Evolutionary conservation across 75 land plant species (phyloP), one percentile per base, ranked within the genome.

Genomic region (Adiantum capillusveneris): DNA sequence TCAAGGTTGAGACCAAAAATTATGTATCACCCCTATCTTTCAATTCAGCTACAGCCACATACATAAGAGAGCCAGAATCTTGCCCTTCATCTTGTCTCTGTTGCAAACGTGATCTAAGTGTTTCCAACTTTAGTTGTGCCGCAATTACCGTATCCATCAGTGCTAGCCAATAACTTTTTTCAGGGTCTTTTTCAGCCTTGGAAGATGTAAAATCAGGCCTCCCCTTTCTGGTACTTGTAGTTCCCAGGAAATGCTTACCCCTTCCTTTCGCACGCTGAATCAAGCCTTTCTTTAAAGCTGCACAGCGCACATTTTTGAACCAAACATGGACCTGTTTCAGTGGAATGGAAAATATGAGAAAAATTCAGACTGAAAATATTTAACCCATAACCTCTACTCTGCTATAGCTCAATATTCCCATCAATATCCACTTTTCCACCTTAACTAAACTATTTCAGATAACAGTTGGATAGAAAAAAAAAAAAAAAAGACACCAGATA

Each of bases 231-330:
- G 55, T 53, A 53, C 3, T 1, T 25, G 13, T 53, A 24, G 55
- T 7, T 24, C 28, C 12, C 21, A 21, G 0, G 16, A 19, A 63
- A 16, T 16, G 0, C 27, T 17, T 62, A 31, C 24, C 18, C 29
- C 59, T 37, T 0, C 20, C 2, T 1, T 7, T 37, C 6, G 41
- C 29, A 18, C 0, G 62, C 2, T 37, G 61, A 25, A 80, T 83
- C 86, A 82, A 79, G 70, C 87, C 72, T 1, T 41, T 59, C 74
- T 65, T 87, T 6, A 88, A 76, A 31, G 93, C 78, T 28, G 62
- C 42, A 51, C 76, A 81, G 5, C 93, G 72, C 11, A 82, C 82
- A 69, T 88, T 88, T 57, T 75, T 84, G 65, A 88, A 88, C 93
- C 93, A 88, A 64, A 81, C 82, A 66, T 67, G 69, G 6, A 88